These are phyloP conservation scores for Proliferodiscus dingleyae DNA, from an alignment of 2,329 filamentous ascomycete genomes.

Conservation along the genomic window DNA sequence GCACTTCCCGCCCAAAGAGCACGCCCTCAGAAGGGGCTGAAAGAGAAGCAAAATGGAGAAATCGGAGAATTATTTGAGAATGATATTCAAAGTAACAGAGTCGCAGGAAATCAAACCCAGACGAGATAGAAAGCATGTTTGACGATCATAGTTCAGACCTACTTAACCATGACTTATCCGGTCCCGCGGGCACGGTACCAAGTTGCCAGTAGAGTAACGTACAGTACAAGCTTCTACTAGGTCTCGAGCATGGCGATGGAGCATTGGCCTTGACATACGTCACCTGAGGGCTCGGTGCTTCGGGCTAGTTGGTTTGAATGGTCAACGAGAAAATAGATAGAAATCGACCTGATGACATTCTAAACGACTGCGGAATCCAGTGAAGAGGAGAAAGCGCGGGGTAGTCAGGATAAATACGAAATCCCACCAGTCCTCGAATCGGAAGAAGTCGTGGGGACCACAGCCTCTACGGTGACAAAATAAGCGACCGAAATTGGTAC, in stretches of 20 bases:
- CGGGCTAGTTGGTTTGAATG: neutral
- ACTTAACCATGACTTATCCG: constrained; percentile 4
- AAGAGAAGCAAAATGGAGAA: too few species aligned
- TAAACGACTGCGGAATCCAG: neutral
- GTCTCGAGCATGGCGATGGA: too few species aligned
- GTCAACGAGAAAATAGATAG: neutral
- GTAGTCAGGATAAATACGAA: constrained; percentile 5
- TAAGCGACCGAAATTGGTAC: too few species aligned
- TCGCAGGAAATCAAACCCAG: neutral
- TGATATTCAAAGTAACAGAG: neutral
- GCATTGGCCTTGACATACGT: too few species aligned
- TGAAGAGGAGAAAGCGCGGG: neutral
- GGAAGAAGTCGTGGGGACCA: neutral
- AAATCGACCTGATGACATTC: neutral
- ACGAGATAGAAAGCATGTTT: neutral
- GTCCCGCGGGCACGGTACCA: neutral
- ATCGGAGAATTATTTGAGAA: too few species aligned
- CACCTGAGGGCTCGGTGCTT: neutral
- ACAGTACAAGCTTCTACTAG: too few species aligned
- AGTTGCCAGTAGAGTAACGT: too few species aligned
- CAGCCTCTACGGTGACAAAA: too few species aligned
- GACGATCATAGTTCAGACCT: neutral
- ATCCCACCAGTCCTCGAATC: constrained; percentile 6
- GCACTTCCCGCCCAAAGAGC: neutral
- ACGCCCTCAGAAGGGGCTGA: neutral